Percentiles rank a stretch among this genome's conserved stretches.
phyloP scores from a whole-genome alignment of 2,329 filamentous ascomycete species.

The Colletotrichum sublineola region DNA sequence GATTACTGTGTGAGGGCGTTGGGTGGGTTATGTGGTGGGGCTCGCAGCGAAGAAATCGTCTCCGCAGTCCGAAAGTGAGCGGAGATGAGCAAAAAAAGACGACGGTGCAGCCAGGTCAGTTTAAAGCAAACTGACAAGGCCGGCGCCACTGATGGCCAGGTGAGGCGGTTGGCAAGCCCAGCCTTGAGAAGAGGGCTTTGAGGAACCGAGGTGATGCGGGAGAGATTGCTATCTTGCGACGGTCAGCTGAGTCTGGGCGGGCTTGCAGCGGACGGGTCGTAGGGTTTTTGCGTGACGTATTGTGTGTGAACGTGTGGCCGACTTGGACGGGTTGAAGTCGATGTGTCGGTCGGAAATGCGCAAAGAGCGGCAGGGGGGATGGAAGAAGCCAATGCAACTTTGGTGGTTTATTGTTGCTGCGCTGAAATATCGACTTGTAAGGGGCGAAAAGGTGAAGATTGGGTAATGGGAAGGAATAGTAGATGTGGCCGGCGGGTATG shows the following conservation, averaged over 20 bases:
- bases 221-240: background rate
- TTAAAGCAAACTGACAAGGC: background rate
- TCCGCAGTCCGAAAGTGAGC: background rate
- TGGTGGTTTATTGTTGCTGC: background rate
- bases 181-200: background rate
- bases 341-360: background rate
- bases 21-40: constrained; percentile 20
- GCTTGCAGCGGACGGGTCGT: background rate
- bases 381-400: background rate
- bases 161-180: background rate
- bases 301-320: background rate
- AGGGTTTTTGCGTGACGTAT: background rate
- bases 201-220: background rate
- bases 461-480: background rate
- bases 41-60: constrained; percentile 10
- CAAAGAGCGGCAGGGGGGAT: background rate
- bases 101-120: background rate
- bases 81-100: constrained; percentile 2
- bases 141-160: background rate
- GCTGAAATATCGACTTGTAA: background rate
- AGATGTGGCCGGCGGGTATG: background rate
- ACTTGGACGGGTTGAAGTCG: background rate
- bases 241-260: background rate
- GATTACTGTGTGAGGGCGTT: background rate
- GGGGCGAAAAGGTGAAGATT: background rate